Base-by-base conservation (phyloP, 495 filamentous ascomycete genomes). In the Recurvomyces mirabilis region DNA sequence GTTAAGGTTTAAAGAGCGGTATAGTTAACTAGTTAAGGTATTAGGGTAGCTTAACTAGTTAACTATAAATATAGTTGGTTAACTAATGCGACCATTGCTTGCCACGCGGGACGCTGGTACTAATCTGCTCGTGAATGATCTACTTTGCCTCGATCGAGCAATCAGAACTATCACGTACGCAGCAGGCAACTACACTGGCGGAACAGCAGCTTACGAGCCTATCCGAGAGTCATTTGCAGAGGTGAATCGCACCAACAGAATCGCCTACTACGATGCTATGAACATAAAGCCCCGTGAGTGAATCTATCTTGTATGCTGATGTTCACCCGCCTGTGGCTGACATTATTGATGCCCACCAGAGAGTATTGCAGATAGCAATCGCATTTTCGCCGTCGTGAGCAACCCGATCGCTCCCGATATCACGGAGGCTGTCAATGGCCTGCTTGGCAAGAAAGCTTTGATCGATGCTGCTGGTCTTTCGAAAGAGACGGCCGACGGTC, bases 211-310 rank as follows among this genome's bases (percentile, higher is more conserved):
- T 7, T 36, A 36, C 33, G 10, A 36, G 33, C 33, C 33, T 7
- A 36, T 36, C 9, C 33, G 33, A 9, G 33, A 36, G 10, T 36
- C 33, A 18, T 36, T 36, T 15, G 17, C 9, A 11, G 9, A 36
- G 18, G 33, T 36, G 7, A 36, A 36, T 18, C 10, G 10, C 17
- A 36, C 33, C 9, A 36, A 36, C 17, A 9, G 33, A 18, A 36
- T 36, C 33, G 33, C 33, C 7, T 36, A 36, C 33, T 36, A 36
- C 33, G 33, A 36, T 36, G 33, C 33, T 18, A 36, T 36, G 33
- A 36, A 9, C 17, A 36, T 36, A 9, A 10, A 36, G 33, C 33
- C 33, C 17, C 33, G 33, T 36, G 18, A 7, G 33, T 36, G 10
- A 9, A 11, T 10, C 10, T 15, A 36, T 10, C 17, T n/a, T n/a